Evolutionary conservation across 495 filamentous ascomycete species (phyloP).

Genomic region (Podospora bellae-mahoneyi): DNA sequence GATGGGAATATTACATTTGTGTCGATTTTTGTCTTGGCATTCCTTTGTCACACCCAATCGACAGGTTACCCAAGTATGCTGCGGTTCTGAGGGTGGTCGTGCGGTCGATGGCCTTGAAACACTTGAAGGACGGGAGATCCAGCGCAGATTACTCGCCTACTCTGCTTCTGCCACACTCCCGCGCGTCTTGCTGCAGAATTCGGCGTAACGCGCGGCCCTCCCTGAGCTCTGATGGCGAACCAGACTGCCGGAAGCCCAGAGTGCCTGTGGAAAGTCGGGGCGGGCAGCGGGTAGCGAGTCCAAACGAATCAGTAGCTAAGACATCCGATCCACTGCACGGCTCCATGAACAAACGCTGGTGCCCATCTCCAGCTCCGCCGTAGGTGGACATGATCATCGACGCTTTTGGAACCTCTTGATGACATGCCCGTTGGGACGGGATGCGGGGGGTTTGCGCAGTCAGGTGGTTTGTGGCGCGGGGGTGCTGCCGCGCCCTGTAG

Average conservation of each 20-base stretch:
- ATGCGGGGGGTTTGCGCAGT: not conserved
- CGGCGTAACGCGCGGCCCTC: not conserved
- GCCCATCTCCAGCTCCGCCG: not conserved
- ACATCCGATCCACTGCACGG: not conserved
- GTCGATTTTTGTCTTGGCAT: too few species aligned
- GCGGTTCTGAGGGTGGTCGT: not conserved
- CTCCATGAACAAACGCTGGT: not conserved
- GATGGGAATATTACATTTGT: not conserved
- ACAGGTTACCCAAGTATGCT: too few species aligned
- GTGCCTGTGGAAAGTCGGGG: too few species aligned
- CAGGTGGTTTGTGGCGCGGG: not conserved
- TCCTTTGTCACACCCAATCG: too few species aligned
- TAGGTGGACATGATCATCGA: not conserved
- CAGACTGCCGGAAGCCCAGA: not conserved
- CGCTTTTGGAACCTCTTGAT: not conserved
- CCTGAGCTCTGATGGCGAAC: not conserved
- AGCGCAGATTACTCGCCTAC: not conserved
- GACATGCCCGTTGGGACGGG: too few species aligned
- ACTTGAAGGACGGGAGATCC: not conserved
- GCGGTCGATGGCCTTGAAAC: not conserved
- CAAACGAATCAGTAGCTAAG: too few species aligned
- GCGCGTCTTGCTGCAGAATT: not conserved
- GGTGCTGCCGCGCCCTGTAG: not conserved
- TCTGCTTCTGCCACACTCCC: not conserved
- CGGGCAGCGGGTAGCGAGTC: too few species aligned